Conservation (phyloP, 345 rosid genomes). For the Carallia pectinifolia region DNA sequence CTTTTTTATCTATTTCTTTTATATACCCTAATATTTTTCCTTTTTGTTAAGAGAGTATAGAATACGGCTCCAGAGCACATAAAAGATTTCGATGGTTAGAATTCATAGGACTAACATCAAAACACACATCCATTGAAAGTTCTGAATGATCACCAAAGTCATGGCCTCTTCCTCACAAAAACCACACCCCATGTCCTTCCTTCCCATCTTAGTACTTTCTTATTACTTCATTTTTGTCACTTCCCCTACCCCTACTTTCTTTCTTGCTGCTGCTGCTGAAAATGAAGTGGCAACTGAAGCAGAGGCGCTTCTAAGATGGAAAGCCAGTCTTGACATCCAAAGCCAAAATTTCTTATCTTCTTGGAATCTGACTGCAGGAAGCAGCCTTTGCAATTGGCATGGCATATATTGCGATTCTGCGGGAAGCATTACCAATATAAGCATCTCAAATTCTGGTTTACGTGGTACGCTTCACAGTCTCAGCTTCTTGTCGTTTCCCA, state of each 20-base stretch:
- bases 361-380: not conserved
- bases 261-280: not conserved
- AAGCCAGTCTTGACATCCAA: constrained; percentile 15
- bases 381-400: constrained; percentile 11
- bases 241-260: not conserved
- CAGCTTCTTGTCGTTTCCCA: constrained; percentile 26
- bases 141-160: too few relatives aligned
- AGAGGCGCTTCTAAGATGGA: constrained; percentile 25
- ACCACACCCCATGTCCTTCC: too few relatives aligned
- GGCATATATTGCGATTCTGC: constrained; percentile 18
- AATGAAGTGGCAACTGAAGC: not conserved
- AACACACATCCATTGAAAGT: too few relatives aligned
- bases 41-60: too few relatives aligned
- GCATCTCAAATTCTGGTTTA: not conserved
- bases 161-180: too few relatives aligned
- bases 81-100: too few relatives aligned
- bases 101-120: too few relatives aligned
- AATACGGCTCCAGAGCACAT: too few relatives aligned
- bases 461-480: constrained; percentile 18
- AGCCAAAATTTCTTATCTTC: constrained; percentile 10
- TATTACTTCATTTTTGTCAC: too few relatives aligned
- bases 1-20: too few relatives aligned
- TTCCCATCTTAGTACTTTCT: not conserved
- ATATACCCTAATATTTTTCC: too few relatives aligned
- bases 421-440: constrained; percentile 10